phyloP scores from a whole-genome alignment of 2,329 filamentous ascomycete genomes.

The Aspergillus melleus region DNA sequence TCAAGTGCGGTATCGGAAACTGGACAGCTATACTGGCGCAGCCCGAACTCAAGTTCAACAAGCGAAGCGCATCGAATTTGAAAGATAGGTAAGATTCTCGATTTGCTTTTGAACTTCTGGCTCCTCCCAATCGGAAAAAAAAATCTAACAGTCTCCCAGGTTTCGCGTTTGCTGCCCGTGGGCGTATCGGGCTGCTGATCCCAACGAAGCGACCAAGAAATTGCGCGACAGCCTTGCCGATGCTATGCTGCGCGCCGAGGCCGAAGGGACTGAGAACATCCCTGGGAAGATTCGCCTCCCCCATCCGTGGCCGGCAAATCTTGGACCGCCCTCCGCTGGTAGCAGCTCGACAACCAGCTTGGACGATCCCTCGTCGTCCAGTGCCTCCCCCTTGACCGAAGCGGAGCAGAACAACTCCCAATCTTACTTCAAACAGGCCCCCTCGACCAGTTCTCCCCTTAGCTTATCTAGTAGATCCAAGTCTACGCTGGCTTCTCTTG shows the following conservation, averaged over 20 bases:
- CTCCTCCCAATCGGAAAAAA: not conserved
- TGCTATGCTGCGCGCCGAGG: constrained; percentile 32
- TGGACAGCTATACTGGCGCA: constrained; percentile 64
- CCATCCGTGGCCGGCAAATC: constrained; percentile 23
- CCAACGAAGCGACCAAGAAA: constrained; percentile 38
- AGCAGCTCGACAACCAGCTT: constrained; percentile 14
- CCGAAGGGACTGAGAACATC: constrained; percentile 22
- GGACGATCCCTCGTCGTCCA: constrained; percentile 20
- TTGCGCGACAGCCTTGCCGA: constrained; percentile 39
- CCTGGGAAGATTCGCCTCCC: constrained; percentile 28
- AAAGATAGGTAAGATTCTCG: constrained; percentile 54
- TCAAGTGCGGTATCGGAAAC: constrained; percentile 62
- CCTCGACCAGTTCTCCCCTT: constrained; percentile 26
- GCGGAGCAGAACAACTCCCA: constrained; percentile 11
- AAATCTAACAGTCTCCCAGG: constrained; percentile 21
- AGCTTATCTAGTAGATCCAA: constrained; percentile 34
- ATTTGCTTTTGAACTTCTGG: no score
- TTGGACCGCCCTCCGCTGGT: constrained; percentile 15
- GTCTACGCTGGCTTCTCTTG: constrained; percentile 41
- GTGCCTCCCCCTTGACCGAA: constrained; percentile 20
- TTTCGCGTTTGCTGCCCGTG: constrained; percentile 58
- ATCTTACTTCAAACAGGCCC: constrained; percentile 15
- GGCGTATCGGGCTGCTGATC: constrained; percentile 42
- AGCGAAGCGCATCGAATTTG: constrained; percentile 61
- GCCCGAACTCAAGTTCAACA: constrained; percentile 57